phyloP scores from a whole-genome alignment of 129 eudicot species.

The Calendula officinalis region DNA sequence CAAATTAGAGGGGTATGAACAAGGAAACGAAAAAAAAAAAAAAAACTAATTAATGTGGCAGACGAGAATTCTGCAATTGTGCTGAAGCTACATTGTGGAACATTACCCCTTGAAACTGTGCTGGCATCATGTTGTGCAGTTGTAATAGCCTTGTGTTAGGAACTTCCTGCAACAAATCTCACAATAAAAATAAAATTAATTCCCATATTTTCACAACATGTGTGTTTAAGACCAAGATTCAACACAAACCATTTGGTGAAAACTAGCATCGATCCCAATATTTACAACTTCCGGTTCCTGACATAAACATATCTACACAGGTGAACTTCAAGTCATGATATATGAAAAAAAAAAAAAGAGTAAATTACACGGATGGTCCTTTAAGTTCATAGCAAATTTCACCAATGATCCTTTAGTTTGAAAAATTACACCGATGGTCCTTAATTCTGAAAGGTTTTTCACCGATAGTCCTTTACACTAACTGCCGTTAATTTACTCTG shows the following conservation, averaged over 20 bases:
- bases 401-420: too few relatives aligned
- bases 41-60: conserved; percentile 35
- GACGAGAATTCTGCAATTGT: conserved; percentile 40
- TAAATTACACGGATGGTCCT: too few relatives aligned
- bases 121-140: conserved; percentile 44
- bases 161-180: conserved; percentile 40
- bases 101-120: conserved; percentile 42
- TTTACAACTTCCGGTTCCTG: conserved; percentile 44
- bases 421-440: too few relatives aligned
- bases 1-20: conserved; percentile 24
- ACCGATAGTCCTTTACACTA: too few relatives aligned
- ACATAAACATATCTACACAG: conserved; percentile 3
- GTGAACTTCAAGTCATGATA: conserved; percentile 5
- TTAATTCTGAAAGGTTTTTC: too few relatives aligned
- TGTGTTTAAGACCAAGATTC: too few relatives aligned
- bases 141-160: conserved; percentile 43
- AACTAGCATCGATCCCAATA: conserved; percentile 51
- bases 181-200: too few relatives aligned
- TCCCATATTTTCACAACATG: too few relatives aligned
- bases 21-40: conserved; percentile 5
- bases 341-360: neutral
- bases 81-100: conserved; percentile 44
- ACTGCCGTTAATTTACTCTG: too few relatives aligned
- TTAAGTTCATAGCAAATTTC: too few relatives aligned
- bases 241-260: conserved; percentile 71